Conservation (phyloP, 345 rosid genomes). For the Eucalyptus camaldulensis region DNA sequence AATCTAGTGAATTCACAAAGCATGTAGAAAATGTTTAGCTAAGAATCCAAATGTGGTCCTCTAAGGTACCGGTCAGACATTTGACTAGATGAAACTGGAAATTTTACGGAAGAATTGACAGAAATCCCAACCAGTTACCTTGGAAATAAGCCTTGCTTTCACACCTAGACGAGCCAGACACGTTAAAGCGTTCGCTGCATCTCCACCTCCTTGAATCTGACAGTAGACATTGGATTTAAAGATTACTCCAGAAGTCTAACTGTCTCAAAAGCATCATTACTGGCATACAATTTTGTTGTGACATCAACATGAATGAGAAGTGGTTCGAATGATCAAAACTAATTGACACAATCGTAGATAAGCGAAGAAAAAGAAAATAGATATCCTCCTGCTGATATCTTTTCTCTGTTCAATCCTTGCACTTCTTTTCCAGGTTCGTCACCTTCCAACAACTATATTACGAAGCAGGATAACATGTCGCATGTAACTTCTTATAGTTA, state of each 20-base stretch:
- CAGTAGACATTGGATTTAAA: neutral
- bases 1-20: neutral
- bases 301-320: neutral
- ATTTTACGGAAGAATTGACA: neutral
- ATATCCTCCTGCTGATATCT: neutral
- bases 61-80: neutral
- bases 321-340: neutral
- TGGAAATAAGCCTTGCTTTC: slow-evolving; percentile 21
- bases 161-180: slow-evolving; percentile 34
- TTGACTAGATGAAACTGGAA: neutral
- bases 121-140: neutral
- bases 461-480: neutral
- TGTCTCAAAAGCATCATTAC: neutral
- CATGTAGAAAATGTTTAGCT: neutral
- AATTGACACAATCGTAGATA: neutral
- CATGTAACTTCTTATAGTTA: neutral
- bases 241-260: neutral
- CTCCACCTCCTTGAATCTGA: slow-evolving; percentile 34
- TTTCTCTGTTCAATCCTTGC: neutral
- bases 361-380: neutral
- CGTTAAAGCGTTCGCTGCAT: slow-evolving; percentile 29
- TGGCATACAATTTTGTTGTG: neutral
- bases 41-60: neutral
- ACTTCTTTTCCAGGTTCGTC: neutral
- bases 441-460: neutral